Evolutionary conservation across 73 alveolate genomes (phyloP).

Genomic region (Paramecium primaurelia): DNA sequence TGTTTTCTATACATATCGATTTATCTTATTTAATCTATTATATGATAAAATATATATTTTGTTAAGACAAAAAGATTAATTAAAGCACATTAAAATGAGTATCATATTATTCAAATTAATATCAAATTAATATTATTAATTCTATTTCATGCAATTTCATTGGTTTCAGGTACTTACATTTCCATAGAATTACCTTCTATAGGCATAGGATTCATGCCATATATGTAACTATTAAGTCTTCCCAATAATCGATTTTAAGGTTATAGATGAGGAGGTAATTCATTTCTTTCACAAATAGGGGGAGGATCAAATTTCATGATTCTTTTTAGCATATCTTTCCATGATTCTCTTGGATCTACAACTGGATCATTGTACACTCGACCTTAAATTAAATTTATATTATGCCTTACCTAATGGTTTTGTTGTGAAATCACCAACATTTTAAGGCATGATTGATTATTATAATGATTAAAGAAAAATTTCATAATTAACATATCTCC

Average conservation of each 20-base stretch:
- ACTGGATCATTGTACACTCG: slow-evolving; percentile 53
- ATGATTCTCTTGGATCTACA: slow-evolving; percentile 59
- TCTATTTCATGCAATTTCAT: background rate
- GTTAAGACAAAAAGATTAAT: background rate
- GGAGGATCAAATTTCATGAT: slow-evolving; percentile 55
- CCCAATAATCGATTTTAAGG: slow-evolving; percentile 63
- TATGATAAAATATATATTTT: no score
- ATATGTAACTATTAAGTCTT: slow-evolving; percentile 23
- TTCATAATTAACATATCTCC: slow-evolving; percentile 40
- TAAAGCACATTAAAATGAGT: no score
- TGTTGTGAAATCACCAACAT: background rate
- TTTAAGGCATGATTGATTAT: background rate
- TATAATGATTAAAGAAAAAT: background rate
- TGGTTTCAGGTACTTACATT: background rate
- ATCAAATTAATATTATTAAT: background rate
- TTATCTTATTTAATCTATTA: background rate
- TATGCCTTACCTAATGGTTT: slow-evolving; percentile 39
- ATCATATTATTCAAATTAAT: no score
- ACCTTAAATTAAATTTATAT: background rate
- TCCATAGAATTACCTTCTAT: background rate
- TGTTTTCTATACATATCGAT: no score
- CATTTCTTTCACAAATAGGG: slow-evolving; percentile 56
- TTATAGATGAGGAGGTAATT: slow-evolving; percentile 49
- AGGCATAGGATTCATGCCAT: slow-evolving; percentile 49
- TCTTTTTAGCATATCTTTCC: slow-evolving; percentile 53